Percentiles rank a stretch among this genome's conserved stretches.
Conservation (phyloP, 768 basidiomycete genomes). For the Mycena rebaudengoi region DNA sequence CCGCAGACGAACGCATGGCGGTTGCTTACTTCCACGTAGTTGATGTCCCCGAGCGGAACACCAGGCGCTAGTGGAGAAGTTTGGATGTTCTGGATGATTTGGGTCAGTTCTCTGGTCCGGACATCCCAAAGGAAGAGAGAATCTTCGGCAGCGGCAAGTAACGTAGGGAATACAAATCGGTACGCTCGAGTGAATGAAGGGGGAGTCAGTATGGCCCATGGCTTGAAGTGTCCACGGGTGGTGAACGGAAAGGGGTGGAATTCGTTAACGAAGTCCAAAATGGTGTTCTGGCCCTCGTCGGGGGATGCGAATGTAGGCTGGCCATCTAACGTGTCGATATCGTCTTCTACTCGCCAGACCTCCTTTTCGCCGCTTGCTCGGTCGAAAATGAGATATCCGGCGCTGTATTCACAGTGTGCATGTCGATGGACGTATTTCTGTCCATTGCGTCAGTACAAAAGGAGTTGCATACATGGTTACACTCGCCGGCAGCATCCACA, state of each 20-base stretch:
- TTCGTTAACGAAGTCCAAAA: conserved; percentile 14
- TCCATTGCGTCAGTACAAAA: conserved; percentile 11
- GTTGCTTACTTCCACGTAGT: conserved; percentile 70
- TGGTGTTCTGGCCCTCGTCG: conserved; percentile 35
- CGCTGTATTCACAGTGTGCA: conserved; percentile 79
- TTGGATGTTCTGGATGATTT: conserved; percentile 56
- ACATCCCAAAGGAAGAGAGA: conserved; percentile 72
- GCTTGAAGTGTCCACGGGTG: conserved; percentile 61
- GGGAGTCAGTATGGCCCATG: conserved; percentile 65
- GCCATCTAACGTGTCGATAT: conserved; percentile 31
- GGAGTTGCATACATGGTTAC: neutral
- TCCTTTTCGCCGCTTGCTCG: conserved; percentile 62
- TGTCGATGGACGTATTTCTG: conserved; percentile 60
- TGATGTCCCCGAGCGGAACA: conserved; percentile 47
- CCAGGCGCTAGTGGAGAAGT: conserved; percentile 6
- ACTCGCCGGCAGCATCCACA: conserved; percentile 73
- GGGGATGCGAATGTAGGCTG: conserved; percentile 40
- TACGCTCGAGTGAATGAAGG: conserved; percentile 61
- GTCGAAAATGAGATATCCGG: conserved; percentile 79
- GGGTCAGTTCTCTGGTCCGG: conserved; percentile 54
- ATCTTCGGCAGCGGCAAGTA: conserved; percentile 57
- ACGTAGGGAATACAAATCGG: conserved; percentile 72
- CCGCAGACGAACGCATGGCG: conserved; percentile 70
- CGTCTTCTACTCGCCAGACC: conserved; percentile 68
- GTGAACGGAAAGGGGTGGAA: conserved; percentile 20